phyloP scores from a whole-genome alignment of 495 filamentous ascomycete species.

The Polyplosphaeria fusca region DNA sequence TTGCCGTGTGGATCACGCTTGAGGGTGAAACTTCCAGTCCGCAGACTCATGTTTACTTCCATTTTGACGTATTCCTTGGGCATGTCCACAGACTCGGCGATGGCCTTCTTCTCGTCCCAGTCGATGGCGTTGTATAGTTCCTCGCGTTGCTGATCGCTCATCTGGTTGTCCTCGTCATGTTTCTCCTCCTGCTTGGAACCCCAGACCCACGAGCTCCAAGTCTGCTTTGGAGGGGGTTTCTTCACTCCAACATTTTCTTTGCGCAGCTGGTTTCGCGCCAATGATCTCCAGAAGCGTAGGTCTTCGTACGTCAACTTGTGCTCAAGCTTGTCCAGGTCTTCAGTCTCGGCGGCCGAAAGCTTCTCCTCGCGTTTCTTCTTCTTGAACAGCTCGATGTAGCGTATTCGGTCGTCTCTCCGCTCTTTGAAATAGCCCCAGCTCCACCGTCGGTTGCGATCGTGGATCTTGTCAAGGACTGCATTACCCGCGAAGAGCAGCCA shows the following conservation, averaged over 20 bases:
- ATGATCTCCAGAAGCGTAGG: conserved; percentile 90
- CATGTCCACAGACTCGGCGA: conserved; percentile 81
- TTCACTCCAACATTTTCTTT: conserved; percentile 88
- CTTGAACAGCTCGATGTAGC: conserved; percentile 93
- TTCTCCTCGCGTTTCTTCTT: conserved; percentile 79
- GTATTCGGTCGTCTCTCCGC: conserved; percentile 80
- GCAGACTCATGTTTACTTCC: conserved; percentile 83
- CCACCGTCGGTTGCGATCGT: conserved; percentile 84
- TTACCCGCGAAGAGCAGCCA: conserved; percentile 90
- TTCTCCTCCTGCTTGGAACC: conserved; percentile 53
- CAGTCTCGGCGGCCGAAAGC: conserved; percentile 62
- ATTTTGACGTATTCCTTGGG: conserved; percentile 88
- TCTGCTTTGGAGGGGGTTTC: conserved; percentile 65
- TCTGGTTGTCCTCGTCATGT: conserved; percentile 66
- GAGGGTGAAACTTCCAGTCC: conserved; percentile 90
- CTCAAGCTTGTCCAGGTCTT: conserved; percentile 73
- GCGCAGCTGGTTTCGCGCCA: conserved; percentile 89
- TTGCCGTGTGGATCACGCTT: conserved; percentile 80
- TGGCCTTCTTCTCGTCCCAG: conserved; percentile 92
- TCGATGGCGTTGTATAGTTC: conserved; percentile 97
- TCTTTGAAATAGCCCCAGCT: conserved; percentile 93
- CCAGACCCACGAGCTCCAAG: conserved; percentile 88
- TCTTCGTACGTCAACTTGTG: conserved; percentile 91
- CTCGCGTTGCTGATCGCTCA: conserved; percentile 93
- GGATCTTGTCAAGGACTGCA: conserved; percentile 86